Evolutionary conservation across 2,329 filamentous ascomycete species (phyloP), one percentile per base, ranked within the genome.

Genomic region (Rutstroemia sp.): DNA sequence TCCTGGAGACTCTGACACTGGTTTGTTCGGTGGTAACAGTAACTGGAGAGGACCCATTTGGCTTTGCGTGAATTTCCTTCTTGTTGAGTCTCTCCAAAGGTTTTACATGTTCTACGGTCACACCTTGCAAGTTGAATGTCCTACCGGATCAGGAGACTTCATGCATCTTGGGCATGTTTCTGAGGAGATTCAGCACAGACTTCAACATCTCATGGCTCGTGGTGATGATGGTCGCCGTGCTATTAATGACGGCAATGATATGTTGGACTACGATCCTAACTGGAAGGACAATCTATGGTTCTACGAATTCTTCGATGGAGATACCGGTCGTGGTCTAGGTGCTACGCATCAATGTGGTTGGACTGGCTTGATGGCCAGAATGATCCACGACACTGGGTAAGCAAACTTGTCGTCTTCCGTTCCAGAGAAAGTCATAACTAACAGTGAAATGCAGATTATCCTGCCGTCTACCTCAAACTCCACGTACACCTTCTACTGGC

Each of bases 331-430:
- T 63, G 92, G 94, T 16, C 80, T 97, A 1, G 92, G 92, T 57
- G 90, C 92, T 39, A 92, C 86, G 49, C 94, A 97, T 72, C 94
- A 97, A 72, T 96, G 90, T 69, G 92, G 92, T 50, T 97, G 94
- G 92, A 96, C 92, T 39, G 92, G 92, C 23, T 73, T 97, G 63
- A 91, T 97, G 70, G 92, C 92, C 25, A 92, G 95, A 73, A 88
- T 97, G 83, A 97, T 97, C 59, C 92, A 97, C 66, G 94, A 97
- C 69, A 96, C 92, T 64, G 92, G 92, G 89, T 94, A 85, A 76
- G 86, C 74, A 62, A 30, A 55, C 5, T 49, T 45, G 18, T 10
- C 21, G 54, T 19, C 30, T 42, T 42, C 5, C 37, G 16, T 23
- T 41, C 10, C 46, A 21, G n/a, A 50, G 6, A 25, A 42, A 7